Percentiles rank a stretch among this genome's conserved stretches.
These are phyloP conservation scores for Phylloporus sp. DNA, from an alignment of 1,284 basidiomycete species.

Conservation along the genomic window DNA sequence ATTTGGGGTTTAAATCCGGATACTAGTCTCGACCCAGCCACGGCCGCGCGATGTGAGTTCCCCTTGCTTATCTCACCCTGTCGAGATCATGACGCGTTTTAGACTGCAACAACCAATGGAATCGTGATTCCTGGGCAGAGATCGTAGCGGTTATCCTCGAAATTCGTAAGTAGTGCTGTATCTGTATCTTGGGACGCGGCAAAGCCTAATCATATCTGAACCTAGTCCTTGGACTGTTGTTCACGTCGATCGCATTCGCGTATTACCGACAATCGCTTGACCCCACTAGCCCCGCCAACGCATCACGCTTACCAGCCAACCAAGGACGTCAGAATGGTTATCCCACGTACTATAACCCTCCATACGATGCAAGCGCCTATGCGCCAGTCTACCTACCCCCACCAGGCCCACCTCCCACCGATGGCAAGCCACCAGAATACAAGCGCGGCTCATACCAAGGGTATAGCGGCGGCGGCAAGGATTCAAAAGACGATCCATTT, in stretches of 20 bases:
- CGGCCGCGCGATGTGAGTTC: slow-evolving; percentile 31
- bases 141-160: slow-evolving; percentile 25
- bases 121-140: slow-evolving; percentile 34
- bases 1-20: slow-evolving; percentile 29
- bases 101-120: slow-evolving; percentile 44
- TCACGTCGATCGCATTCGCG: slow-evolving; percentile 62
- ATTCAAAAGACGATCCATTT: slow-evolving; percentile 35
- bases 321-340: slow-evolving; percentile 30
- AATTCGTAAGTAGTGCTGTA: slow-evolving; percentile 28
- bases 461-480: slow-evolving; percentile 24
- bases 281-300: slow-evolving; percentile 50
- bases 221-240: slow-evolving; percentile 58
- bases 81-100: slow-evolving; percentile 7
- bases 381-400: slow-evolving; percentile 36
- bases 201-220: not conserved
- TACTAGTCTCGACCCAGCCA: not conserved
- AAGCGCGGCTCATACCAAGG: slow-evolving; percentile 21
- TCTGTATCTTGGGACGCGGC: not conserved
- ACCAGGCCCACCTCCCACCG: slow-evolving; percentile 25
- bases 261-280: slow-evolving; percentile 77
- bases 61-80: not conserved
- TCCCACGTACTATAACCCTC: slow-evolving; percentile 46
- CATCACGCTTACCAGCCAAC: slow-evolving; percentile 38
- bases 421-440: slow-evolving; percentile 38
- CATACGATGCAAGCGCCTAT: slow-evolving; percentile 38